A percentile compares a stretch with the other conserved stretches of the same genome.
phyloP scores from a whole-genome alignment of 2,329 filamentous ascomycete species.

The Paecilomyces sp. region DNA sequence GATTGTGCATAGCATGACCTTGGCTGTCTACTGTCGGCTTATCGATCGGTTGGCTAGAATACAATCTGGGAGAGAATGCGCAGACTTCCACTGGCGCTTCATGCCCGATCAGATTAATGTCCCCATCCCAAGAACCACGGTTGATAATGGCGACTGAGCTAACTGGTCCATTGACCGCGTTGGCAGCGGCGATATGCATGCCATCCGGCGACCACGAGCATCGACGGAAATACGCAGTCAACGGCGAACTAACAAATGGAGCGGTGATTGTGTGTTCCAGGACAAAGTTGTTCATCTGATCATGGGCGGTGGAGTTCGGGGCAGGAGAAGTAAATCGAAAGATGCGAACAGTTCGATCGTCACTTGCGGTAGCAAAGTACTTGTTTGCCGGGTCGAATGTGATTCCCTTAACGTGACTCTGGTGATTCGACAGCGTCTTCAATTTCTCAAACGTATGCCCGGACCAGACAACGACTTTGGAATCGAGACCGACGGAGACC shows the following conservation, averaged over 20 bases:
- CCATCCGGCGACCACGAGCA: constrained; percentile 98
- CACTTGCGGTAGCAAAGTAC: constrained; percentile 96
- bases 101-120: constrained; percentile 95
- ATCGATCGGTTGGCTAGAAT: constrained; percentile 60
- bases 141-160: constrained; percentile 96
- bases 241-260: constrained; percentile 82
- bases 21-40: constrained; percentile 38
- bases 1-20: constrained; percentile 35
- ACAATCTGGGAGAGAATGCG: constrained; percentile 89
- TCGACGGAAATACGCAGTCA: constrained; percentile 93
- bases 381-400: constrained; percentile 98
- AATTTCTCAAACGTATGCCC: constrained; percentile 97
- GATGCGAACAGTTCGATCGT: constrained; percentile 93
- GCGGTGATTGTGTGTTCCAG: constrained; percentile 84
- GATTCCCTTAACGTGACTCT: constrained; percentile 97
- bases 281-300: constrained; percentile 94
- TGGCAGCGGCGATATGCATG: constrained; percentile 92
- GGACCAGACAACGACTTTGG: constrained; percentile 97
- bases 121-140: constrained; percentile 84
- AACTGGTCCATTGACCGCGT: constrained; percentile 93
- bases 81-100: constrained; percentile 96
- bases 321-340: constrained; percentile 88
- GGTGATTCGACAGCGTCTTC: constrained; percentile 85
- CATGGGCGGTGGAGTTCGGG: constrained; percentile 86
- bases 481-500: constrained; percentile 92